These are phyloP conservation scores for Plasmodiophora brassicae DNA, from an alignment of 208 protist species.

Conservation along the genomic window DNA sequence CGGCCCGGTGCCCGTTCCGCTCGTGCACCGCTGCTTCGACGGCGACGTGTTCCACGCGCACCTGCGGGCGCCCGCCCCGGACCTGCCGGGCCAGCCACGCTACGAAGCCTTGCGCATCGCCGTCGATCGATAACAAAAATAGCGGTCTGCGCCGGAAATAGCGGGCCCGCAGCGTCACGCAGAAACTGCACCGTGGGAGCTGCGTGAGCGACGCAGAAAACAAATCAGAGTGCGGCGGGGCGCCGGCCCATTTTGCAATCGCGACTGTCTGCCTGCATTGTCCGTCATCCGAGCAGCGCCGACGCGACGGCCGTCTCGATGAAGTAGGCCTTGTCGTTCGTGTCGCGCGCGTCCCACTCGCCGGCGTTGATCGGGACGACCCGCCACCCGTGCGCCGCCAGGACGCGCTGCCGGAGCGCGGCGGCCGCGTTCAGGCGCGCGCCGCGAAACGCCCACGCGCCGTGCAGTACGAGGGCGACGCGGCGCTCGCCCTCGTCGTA, in stretches of 20 bases:
- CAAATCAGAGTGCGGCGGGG: too few species aligned
- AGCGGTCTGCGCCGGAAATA: too few species aligned
- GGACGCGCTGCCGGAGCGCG: too few species aligned
- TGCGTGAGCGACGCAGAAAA: too few species aligned
- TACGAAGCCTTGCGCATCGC: too few species aligned
- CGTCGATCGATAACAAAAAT: too few species aligned
- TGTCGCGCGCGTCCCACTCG: slow-evolving; percentile 46
- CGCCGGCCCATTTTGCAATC: too few species aligned
- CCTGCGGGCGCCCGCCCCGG: too few species aligned
- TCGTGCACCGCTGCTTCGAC: not conserved
- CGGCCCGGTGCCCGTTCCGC: not conserved
- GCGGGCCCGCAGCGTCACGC: too few species aligned
- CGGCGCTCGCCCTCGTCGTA: slow-evolving; percentile 42
- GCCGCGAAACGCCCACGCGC: slow-evolving; percentile 51
- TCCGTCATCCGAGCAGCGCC: slow-evolving; percentile 3
- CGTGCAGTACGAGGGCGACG: slow-evolving; percentile 40
- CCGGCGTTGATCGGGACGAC: not conserved
- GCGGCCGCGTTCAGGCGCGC: slow-evolving; percentile 41
- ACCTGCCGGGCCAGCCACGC: too few species aligned
- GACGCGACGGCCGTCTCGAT: slow-evolving; percentile 35
- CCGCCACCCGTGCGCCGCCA: slow-evolving; percentile 36
- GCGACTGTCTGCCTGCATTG: too few species aligned
- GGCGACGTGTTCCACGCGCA: not conserved
- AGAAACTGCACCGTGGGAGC: too few species aligned
- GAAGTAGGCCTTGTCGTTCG: slow-evolving; percentile 45